Conservation (phyloP, 192 early-diverging fungal genomes). For the Gigaspora rosea region DNA sequence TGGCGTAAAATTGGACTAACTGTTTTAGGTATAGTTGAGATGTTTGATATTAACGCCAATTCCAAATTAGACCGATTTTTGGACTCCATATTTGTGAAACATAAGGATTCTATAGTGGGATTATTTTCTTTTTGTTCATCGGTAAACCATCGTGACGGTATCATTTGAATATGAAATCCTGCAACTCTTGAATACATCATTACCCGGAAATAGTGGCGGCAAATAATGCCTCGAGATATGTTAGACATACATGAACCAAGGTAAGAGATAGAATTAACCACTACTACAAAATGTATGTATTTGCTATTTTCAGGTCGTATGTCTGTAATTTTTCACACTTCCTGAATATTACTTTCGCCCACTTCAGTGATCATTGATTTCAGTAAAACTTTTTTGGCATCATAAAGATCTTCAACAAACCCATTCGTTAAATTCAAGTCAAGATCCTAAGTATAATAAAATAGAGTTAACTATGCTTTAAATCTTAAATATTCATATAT, state of each 20-base stretch:
- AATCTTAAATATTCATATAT: no score
- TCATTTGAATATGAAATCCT: slow-evolving; percentile 21
- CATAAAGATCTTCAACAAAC: slow-evolving; percentile 5
- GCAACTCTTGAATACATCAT: neutral
- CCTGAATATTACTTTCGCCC: neutral
- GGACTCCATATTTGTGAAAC: neutral
- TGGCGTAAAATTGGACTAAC: neutral
- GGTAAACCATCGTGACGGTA: slow-evolving; percentile 2
- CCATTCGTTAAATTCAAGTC: neutral
- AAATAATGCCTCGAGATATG: slow-evolving; percentile 11
- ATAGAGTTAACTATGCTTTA: no score
- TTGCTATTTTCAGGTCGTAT: slow-evolving; percentile 5
- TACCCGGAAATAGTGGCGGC: slow-evolving; percentile 1
- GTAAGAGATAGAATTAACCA: slow-evolving; percentile 24
- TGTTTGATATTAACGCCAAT: neutral
- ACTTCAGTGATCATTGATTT: slow-evolving; percentile 24
- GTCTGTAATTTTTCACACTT: slow-evolving; percentile 16
- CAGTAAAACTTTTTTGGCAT: slow-evolving; percentile 20
- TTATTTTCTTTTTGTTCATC: slow-evolving; percentile 4
- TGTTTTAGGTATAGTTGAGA: neutral
- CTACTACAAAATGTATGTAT: slow-evolving; percentile 14
- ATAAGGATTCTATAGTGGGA: neutral
- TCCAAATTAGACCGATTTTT: neutral
- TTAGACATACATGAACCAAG: slow-evolving; percentile 14
- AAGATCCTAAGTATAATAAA: slow-evolving; percentile 2